Base-by-base conservation (phyloP, 2,329 filamentous ascomycete genomes). In the Ascochyta lentis region DNA sequence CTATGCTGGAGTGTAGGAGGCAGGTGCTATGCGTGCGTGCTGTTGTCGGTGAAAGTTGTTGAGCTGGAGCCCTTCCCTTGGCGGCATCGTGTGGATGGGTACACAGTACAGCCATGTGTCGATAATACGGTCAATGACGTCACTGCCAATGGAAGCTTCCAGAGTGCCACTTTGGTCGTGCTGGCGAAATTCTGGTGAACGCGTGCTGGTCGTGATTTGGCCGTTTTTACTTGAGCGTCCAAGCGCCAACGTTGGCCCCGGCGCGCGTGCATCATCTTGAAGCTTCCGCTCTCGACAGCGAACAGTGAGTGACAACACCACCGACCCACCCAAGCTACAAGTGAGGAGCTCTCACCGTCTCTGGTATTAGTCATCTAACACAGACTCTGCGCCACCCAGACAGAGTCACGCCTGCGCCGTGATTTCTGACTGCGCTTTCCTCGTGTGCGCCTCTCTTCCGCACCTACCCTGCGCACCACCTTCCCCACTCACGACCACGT, bases 381-480 rank as follows among this genome's bases (percentile, higher is more conserved):
- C 45, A 54, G 40, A 50, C 34, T 19, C 37, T 43, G 49, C 49
- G 43, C 53, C 54, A 54, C 63, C 56, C 58, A 54, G 54, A 56
- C 52, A 68, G 63, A 64, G 50, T 63, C 70, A 63, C 72, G 72
- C 71, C 72, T 75, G 72, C 72, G 75, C 72, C 73, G 73, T 72
- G 71, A 35, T 45, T 33, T 41, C 48, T 56, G 49, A 19, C 34
- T 49, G 45, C 44, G 40, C 49, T 31, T 43, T 31, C 39, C 42
- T 33, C 12, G 37, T 39, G n/a, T 19, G 26, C 45, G 54, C 42
- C 37, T 49, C 45, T 45, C 16, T 29, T 44, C 40, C 45, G 52
- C 52, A 51, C 39, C 46, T 51, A 31, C 31, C 49, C 38, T 46
- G 42, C 27, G 48, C 53, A 56, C 19, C 39, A 52, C 43, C 43